Conservation (phyloP, 805 yeast species). For the Sungouiozyma ichnusensis region DNA sequence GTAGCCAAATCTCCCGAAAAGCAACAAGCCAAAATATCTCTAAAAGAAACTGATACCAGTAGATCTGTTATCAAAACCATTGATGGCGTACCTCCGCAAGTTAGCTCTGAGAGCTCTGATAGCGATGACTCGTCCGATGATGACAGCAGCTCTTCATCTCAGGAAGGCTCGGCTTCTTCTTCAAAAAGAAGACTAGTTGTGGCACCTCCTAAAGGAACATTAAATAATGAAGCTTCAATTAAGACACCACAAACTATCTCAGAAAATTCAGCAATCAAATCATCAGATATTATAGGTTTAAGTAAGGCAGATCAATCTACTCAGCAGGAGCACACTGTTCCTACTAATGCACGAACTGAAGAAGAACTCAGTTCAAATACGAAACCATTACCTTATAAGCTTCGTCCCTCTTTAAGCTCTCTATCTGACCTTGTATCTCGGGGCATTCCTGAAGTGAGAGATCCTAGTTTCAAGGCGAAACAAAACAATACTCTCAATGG, state of each 20-base stretch:
- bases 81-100: background rate
- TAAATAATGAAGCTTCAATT: conserved; percentile 3
- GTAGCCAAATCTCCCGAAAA: background rate
- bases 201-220: conserved; percentile 35
- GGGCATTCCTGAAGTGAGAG: conserved; percentile 61
- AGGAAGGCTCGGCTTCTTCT: conserved; percentile 13
- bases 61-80: background rate
- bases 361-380: background rate
- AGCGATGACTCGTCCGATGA: conserved; percentile 2
- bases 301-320: background rate
- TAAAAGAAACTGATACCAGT: background rate
- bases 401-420: conserved; percentile 38
- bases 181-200: conserved; percentile 33
- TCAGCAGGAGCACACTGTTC: background rate
- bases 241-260: conserved; percentile 9
- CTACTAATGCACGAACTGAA: background rate
- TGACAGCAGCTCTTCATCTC: conserved; percentile 19
- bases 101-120: conserved; percentile 1
- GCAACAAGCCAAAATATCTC: background rate
- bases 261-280: conserved; percentile 1
- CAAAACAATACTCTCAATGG: conserved; percentile 7
- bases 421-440: conserved; percentile 50
- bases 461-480: conserved; percentile 20
- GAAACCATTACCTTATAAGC: conserved; percentile 19
- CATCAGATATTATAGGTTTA: conserved; percentile 6